Percentiles rank a stretch among this genome's conserved stretches.
Conservation (phyloP, 768 basidiomycete genomes). For the Crucibulum laeve region DNA sequence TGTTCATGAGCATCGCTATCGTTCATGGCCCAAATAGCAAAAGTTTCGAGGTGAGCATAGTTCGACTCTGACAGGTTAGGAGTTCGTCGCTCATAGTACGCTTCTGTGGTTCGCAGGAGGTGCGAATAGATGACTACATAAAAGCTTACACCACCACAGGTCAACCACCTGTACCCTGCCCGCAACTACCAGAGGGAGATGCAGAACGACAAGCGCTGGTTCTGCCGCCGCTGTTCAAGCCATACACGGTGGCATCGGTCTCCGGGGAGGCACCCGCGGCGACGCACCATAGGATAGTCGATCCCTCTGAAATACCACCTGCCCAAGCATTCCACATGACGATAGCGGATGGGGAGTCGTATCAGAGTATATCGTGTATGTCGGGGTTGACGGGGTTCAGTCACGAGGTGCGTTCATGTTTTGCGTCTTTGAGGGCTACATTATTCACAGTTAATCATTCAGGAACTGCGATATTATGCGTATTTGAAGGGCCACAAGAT, state of each 20-base stretch:
- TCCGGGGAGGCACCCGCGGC: background rate
- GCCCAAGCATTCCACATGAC: slow-evolving; percentile 15
- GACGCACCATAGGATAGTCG: slow-evolving; percentile 4
- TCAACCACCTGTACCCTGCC: slow-evolving; percentile 42
- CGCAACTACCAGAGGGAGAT: slow-evolving; percentile 40
- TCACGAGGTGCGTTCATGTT: slow-evolving; percentile 32
- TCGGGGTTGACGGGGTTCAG: slow-evolving; percentile 29
- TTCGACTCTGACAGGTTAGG: background rate
- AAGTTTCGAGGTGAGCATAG: slow-evolving; percentile 23
- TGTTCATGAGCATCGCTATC: background rate
- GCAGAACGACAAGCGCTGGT: slow-evolving; percentile 38
- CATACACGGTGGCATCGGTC: slow-evolving; percentile 14
- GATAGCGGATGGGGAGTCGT: slow-evolving; percentile 17
- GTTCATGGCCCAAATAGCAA: slow-evolving; percentile 7
- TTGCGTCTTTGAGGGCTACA: slow-evolving; percentile 1
- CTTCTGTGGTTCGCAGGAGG: slow-evolving; percentile 36
- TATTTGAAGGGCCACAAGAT: slow-evolving; percentile 31
- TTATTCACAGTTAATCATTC: slow-evolving; percentile 2
- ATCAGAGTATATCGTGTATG: slow-evolving; percentile 36
- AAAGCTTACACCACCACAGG: slow-evolving; percentile 42
- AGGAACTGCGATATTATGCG: slow-evolving; percentile 42
- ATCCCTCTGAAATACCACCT: slow-evolving; percentile 13
- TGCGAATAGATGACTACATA: slow-evolving; percentile 51
- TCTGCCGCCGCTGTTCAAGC: slow-evolving; percentile 49
- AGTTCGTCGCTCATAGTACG: slow-evolving; percentile 1